Base-by-base conservation (phyloP, 2,329 filamentous ascomycete genomes). In the Arthroderma sp. region DNA sequence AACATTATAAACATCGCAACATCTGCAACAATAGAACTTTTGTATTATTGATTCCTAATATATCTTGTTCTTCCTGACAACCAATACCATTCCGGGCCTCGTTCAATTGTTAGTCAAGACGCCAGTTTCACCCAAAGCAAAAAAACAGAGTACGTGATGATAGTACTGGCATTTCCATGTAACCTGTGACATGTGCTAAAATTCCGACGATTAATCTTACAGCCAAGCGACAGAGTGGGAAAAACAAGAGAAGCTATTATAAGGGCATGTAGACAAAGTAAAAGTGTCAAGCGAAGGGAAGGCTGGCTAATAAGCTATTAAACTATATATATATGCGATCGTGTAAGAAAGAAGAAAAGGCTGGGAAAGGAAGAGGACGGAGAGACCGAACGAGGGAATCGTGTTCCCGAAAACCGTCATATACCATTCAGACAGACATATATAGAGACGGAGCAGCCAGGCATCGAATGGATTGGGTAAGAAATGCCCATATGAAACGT, bases 21-120 rank as follows among this genome's bases (percentile, higher is more conserved):
- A 28, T 44, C 37, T 55, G 54, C 37, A 44, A 55, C 54, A 55
- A 55, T 55, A 55, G 54, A 55, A 55, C 19, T 55, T 44, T 55
- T 55, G 54, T 55, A 55, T 44, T 55, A 55, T 55, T 55, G 47
- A 51, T 51, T 33, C 28, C 25, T 51, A 33, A 51, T 51, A 17
- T 51, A 33, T 51, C 47, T 33, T 51, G 47, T 33, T 47, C 41
- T 11, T 47, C 41, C 19, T 21, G 25, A 47, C 19, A 23, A 47
- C 11, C 41, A 47, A 47, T 13, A 4, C 41, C 19, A 11, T n/a
- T n/a, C 19, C 5, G 21, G 13, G 13, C 2, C 41, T 25, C 23
- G 19, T 47, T 47, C 41, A 8, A 25, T 11, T 15, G 21, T 47
- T 25, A 47, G 41, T 25, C 15, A 35, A 51, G 47, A 51, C 28